Evolutionary conservation across 225 moss, liverwort and hornwort genomes (phyloP).

Genomic region (Pseudoscleropodium purum): DNA sequence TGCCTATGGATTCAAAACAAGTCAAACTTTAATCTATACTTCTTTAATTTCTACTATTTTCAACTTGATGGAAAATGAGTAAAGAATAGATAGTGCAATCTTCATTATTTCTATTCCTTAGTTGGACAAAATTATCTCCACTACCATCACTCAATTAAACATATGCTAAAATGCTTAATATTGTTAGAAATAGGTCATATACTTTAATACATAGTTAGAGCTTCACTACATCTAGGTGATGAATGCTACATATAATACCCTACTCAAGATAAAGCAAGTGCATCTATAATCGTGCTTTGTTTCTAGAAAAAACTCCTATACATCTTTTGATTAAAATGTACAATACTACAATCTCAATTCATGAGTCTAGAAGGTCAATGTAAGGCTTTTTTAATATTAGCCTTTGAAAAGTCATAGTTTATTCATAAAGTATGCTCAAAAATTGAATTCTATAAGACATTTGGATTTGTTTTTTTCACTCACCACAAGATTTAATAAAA

Average conservation of each 20-base stretch:
- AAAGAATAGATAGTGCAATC: no score
- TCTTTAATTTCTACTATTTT: neutral
- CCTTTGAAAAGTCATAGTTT: neutral
- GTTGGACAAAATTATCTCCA: no score
- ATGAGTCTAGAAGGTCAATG: accelerated
- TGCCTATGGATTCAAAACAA: accelerated
- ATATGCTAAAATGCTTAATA: no score
- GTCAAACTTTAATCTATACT: accelerated
- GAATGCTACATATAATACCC: neutral
- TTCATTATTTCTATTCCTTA: no score
- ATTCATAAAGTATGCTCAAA: accelerated
- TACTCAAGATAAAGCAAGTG: neutral
- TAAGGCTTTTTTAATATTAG: neutral
- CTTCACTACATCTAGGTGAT: neutral
- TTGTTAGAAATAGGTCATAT: no score
- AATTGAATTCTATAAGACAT: neutral
- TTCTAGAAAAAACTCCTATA: accelerated
- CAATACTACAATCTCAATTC: neutral
- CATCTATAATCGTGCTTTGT: neutral
- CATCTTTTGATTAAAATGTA: neutral
- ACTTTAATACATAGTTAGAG: neutral
- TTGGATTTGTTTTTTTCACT: neutral
- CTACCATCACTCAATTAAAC: no score
- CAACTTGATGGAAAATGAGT: no score
- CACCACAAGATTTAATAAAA: neutral